Evolutionary conservation across 768 basidiomycete genomes (phyloP).

Genomic region (Inosperma sp.): DNA sequence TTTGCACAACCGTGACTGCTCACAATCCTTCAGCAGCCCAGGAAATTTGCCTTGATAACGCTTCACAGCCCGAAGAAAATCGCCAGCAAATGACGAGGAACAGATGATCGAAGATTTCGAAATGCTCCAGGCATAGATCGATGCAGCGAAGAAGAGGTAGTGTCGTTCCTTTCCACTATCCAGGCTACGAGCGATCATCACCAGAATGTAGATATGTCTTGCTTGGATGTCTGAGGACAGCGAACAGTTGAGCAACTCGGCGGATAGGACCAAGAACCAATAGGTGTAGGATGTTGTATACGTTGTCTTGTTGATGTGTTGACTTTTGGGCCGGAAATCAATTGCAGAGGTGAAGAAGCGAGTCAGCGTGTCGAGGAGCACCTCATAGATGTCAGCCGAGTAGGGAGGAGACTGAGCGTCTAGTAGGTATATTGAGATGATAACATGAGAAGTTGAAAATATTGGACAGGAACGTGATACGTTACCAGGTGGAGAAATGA

Average conservation of each 20-base stretch:
- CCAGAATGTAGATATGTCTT: conserved; percentile 4
- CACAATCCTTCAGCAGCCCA: neutral
- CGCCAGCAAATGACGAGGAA: neutral
- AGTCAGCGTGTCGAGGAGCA: neutral
- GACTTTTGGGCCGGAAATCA: neutral
- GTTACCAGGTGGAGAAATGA: conserved; percentile 5
- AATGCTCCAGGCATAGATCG: conserved; percentile 11
- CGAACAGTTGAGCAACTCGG: neutral
- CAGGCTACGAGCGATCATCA: neutral
- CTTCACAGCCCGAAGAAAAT: neutral
- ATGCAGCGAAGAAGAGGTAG: conserved; percentile 8
- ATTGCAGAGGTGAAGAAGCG: conserved; percentile 1
- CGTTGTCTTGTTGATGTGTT: neutral
- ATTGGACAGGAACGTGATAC: neutral
- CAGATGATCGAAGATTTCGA: neutral
- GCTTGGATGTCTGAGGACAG: conserved; percentile 1
- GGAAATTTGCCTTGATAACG: neutral
- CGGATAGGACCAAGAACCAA: conserved; percentile 1
- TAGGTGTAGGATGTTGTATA: neutral
- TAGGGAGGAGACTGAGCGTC: neutral
- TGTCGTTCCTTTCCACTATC: neutral
- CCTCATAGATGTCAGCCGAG: neutral
- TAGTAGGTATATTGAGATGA: too few relatives aligned
- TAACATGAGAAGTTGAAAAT: conserved; percentile 2
- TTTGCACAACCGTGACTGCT: neutral